Conservation (phyloP, 495 filamentous ascomycete genomes). For the Polyplosphaeria fusca region DNA sequence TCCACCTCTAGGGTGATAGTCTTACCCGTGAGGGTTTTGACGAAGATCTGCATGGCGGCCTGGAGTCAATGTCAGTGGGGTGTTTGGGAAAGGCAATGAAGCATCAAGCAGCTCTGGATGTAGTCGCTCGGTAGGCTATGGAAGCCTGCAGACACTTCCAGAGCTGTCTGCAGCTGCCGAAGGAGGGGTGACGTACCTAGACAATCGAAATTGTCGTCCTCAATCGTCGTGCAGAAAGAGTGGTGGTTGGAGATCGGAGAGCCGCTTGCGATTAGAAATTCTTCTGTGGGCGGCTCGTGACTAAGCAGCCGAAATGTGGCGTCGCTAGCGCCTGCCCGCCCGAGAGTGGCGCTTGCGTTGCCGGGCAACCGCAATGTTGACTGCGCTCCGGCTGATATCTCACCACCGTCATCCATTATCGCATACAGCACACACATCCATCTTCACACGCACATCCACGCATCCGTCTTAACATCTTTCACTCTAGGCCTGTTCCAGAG, state of each 20-base stretch:
- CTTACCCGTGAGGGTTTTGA: constrained; percentile 99
- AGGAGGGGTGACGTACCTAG: constrained; percentile 28
- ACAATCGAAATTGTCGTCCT: constrained; percentile 40
- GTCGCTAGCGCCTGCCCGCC: no score
- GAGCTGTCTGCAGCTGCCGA: neutral
- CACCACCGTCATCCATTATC: no score
- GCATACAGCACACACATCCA: no score
- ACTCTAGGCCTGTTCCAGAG: neutral
- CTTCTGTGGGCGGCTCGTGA: no score
- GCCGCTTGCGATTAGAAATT: no score
- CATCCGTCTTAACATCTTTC: neutral
- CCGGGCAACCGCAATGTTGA: no score
- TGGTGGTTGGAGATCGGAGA: constrained; percentile 10
- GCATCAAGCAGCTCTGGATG: neutral
- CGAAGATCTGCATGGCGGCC: constrained; percentile 95
- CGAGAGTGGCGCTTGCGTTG: no score
- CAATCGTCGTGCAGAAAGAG: constrained; percentile 32
- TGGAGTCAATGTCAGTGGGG: constrained; percentile 11
- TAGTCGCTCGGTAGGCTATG: constrained; percentile 1
- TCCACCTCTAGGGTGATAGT: constrained; percentile 99
- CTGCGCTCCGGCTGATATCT: no score
- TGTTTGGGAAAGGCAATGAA: neutral
- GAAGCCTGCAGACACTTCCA: neutral
- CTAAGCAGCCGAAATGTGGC: no score
- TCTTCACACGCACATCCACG: constrained; percentile 6